Evolutionary conservation across 78 protist species (phyloP).

Genomic region (Dictyostelium citrinum): DNA sequence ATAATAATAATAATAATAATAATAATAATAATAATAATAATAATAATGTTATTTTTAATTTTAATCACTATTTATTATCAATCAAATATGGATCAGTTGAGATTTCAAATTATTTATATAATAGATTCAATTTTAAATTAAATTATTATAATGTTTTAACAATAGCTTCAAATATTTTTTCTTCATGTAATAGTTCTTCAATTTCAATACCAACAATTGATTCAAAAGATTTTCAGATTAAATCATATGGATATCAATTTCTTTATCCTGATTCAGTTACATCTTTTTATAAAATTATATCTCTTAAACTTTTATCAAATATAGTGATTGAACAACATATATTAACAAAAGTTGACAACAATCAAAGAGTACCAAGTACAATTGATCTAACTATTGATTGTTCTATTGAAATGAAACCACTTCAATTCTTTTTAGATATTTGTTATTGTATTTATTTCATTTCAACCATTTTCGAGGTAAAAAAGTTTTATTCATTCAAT

Average conservation of each 20-base stretch:
- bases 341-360: neutral
- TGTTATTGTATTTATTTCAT: neutral
- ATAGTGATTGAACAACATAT: neutral
- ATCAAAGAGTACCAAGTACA: neutral
- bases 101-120: neutral
- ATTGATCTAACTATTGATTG: neutral
- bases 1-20: neutral
- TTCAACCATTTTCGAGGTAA: neutral
- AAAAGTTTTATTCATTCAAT: too few relatives aligned
- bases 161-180: neutral
- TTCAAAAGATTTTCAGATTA: neutral
- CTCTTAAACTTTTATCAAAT: neutral
- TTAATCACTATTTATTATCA: neutral
- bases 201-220: too few relatives aligned
- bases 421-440: neutral
- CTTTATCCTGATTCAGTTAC: neutral
- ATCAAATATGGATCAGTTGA: neutral
- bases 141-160: neutral
- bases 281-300: neutral
- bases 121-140: neutral
- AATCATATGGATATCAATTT: neutral
- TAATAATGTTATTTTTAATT: neutral
- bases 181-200: neutral
- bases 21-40: too few relatives aligned
- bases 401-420: neutral